Conservation (phyloP, 495 filamentous ascomycete species). For the Venustampulla echinocandica region DNA sequence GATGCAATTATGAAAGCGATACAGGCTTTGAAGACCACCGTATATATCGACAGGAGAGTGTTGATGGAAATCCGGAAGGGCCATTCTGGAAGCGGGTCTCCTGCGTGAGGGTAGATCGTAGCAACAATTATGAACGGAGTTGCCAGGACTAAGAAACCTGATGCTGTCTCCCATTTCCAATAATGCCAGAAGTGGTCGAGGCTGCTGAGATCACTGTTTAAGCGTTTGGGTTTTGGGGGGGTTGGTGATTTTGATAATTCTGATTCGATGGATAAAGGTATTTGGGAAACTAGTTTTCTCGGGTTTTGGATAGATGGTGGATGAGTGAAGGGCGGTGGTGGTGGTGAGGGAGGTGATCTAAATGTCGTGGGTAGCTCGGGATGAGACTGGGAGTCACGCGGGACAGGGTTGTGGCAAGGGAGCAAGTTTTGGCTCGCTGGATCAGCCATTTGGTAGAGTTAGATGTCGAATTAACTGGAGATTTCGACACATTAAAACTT, state of each 20-base stretch:
- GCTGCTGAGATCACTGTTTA: background rate
- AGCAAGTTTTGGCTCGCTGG: background rate
- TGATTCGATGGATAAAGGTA: background rate
- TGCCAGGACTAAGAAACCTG: background rate
- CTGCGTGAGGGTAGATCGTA: conserved; percentile 17
- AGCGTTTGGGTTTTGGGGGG: background rate
- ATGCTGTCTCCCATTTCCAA: conserved; percentile 1
- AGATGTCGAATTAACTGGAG: background rate
- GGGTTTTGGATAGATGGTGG: background rate
- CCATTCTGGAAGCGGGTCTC: conserved; percentile 22
- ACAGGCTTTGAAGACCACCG: conserved; percentile 20
- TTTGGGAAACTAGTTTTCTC: background rate
- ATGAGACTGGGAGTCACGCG: background rate
- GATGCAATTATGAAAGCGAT: conserved; percentile 14
- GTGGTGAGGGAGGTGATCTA: background rate
- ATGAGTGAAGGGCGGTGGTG: background rate
- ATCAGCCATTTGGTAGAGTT: background rate
- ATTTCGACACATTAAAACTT: background rate
- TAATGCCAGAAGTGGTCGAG: background rate
- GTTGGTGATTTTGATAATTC: background rate
- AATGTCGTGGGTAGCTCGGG: background rate
- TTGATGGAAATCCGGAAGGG: conserved; percentile 22
- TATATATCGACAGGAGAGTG: conserved; percentile 20
- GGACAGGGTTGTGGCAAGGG: background rate
- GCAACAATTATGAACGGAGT: conserved; percentile 6